These are phyloP conservation scores for Termitomyces sp. DNA, from an alignment of 768 basidiomycete species.

Conservation along the genomic window DNA sequence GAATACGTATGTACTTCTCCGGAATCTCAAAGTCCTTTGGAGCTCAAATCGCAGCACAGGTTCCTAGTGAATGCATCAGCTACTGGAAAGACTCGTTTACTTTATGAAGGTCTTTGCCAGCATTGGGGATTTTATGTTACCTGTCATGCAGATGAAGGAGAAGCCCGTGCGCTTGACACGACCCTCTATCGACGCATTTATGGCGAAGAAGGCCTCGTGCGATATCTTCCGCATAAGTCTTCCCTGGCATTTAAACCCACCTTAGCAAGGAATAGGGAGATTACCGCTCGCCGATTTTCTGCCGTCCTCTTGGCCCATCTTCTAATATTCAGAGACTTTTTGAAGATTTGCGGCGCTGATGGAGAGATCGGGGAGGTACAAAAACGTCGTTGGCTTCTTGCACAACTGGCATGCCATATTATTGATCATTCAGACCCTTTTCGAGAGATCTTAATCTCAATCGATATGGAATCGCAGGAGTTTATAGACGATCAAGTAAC, in stretches of 20 bases:
- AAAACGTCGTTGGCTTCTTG: not conserved
- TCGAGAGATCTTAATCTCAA: not conserved
- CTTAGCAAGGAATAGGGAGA: not conserved
- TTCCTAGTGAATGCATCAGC: slow-evolving; percentile 5
- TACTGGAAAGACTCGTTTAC: slow-evolving; percentile 2
- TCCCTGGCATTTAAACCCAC: not conserved
- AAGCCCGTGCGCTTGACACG: not conserved
- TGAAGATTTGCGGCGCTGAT: not conserved
- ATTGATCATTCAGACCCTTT: not conserved
- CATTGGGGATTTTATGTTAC: not conserved
- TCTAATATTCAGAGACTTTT: not conserved
- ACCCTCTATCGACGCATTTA: not conserved
- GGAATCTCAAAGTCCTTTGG: too few relatives aligned
- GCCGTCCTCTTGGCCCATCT: slow-evolving; percentile 1
- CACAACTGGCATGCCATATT: not conserved
- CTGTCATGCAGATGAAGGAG: not conserved
- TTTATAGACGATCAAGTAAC: not conserved
- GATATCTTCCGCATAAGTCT: not conserved
- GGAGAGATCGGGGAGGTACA: not conserved
- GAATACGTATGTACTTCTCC: not conserved
- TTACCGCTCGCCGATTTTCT: not conserved
- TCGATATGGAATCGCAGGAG: not conserved
- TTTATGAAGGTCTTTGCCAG: not conserved
- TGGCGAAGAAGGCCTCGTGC: not conserved
- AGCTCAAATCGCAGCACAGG: not conserved